These are phyloP conservation scores for Chlamydomonas sphaeroides DNA, from an alignment of 139 green algal genomes.

Conservation along the genomic window DNA sequence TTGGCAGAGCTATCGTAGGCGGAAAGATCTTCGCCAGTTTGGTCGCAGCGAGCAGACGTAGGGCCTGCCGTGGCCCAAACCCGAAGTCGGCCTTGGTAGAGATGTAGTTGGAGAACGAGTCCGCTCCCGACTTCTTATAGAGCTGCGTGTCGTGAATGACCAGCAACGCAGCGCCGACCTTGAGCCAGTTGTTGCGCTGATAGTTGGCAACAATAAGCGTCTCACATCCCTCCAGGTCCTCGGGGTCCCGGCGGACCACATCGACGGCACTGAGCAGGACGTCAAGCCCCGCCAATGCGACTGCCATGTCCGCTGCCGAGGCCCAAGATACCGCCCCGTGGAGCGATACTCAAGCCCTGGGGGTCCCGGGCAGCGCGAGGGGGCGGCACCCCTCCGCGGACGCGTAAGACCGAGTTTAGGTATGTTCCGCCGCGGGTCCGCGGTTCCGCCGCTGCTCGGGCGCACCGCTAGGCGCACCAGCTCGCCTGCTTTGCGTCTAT, in stretches of 20 bases:
- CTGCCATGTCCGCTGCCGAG: no score
- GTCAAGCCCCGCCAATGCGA: no score
- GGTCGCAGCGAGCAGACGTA: slow-evolving; percentile 26
- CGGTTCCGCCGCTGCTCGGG: no score
- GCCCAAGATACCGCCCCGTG: no score
- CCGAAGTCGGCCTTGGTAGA: slow-evolving; percentile 28
- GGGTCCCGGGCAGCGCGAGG: no score
- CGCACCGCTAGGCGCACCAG: no score
- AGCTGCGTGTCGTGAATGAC: slow-evolving; percentile 33
- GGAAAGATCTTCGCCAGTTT: slow-evolving; percentile 34
- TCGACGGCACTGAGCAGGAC: slow-evolving; percentile 21
- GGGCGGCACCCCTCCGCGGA: no score
- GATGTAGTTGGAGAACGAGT: slow-evolving; percentile 42
- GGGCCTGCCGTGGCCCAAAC: slow-evolving; percentile 28
- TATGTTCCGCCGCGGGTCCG: no score
- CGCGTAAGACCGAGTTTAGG: no score
- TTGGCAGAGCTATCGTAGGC: slow-evolving; percentile 19
- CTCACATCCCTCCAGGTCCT: slow-evolving; percentile 40
- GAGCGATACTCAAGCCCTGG: no score
- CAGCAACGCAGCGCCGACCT: slow-evolving; percentile 30
- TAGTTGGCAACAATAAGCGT: slow-evolving; percentile 33
- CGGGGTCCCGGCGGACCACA: slow-evolving; percentile 23
- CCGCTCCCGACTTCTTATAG: slow-evolving; percentile 31
- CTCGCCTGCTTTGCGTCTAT: no score
- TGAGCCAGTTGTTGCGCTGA: slow-evolving; percentile 40